Evolutionary conservation across 305 asterid species (phyloP).

Genomic region (Stenogyne calaminthoides): DNA sequence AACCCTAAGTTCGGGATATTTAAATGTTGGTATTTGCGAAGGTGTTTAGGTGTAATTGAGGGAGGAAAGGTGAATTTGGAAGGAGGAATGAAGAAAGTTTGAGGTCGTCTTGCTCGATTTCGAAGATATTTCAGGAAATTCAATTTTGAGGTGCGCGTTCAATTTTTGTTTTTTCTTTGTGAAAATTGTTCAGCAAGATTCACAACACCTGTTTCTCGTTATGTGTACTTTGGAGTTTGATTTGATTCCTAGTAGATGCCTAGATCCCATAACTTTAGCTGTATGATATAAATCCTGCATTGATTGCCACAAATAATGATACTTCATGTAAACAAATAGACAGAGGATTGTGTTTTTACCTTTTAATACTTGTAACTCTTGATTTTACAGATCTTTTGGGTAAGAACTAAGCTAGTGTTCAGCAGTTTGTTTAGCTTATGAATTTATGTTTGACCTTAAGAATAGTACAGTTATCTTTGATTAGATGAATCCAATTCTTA

Average conservation of each 20-base stretch:
- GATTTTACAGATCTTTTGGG: background rate
- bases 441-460: background rate
- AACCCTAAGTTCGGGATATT: no score
- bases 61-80: no score
- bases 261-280: background rate
- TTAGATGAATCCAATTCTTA: background rate
- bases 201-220: background rate
- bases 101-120: no score
- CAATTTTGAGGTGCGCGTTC: no score
- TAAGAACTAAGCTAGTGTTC: background rate
- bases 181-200: no score
- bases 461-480: background rate
- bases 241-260: conserved; percentile 4
- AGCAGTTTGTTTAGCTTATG: background rate
- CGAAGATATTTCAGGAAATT: no score
- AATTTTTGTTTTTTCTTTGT: no score
- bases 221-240: background rate
- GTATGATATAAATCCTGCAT: background rate
- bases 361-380: background rate
- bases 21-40: no score
- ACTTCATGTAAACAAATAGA: background rate
- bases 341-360: background rate
- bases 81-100: no score
- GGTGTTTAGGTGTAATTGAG: no score
- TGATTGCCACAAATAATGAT: background rate